phyloP scores from a whole-genome alignment of 2,329 filamentous ascomycete species.

The Juglanconis sp. region DNA sequence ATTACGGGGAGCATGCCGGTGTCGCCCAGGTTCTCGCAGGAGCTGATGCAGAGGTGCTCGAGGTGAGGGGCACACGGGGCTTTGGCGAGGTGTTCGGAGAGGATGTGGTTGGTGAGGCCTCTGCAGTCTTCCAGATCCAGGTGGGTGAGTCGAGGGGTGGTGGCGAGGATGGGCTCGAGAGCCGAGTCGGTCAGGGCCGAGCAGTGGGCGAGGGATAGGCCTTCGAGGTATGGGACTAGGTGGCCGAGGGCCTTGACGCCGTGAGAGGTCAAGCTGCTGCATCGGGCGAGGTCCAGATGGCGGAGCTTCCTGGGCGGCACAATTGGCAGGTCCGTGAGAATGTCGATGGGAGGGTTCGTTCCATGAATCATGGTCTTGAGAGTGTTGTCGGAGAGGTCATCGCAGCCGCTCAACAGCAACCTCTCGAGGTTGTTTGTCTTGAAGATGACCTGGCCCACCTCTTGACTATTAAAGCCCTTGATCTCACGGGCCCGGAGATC shows the following conservation, averaged over 20 bases:
- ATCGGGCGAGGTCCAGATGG: conserved; percentile 82
- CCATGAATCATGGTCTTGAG: conserved; percentile 75
- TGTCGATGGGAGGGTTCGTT: conserved; percentile 71
- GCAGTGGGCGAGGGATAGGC: conserved; percentile 78
- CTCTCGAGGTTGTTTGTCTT: conserved; percentile 76
- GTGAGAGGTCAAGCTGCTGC: conserved; percentile 66
- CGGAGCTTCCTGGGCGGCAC: conserved; percentile 76
- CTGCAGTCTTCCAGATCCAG: conserved; percentile 86
- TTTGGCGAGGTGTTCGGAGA: conserved; percentile 70
- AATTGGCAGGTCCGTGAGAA: conserved; percentile 71
- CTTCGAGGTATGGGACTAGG: conserved; percentile 75
- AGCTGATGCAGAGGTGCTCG: conserved; percentile 81
- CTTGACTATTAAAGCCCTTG: conserved; percentile 70
- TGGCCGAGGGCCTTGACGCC: conserved; percentile 71
- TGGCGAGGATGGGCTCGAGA: conserved; percentile 69
- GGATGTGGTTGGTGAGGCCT: conserved; percentile 69
- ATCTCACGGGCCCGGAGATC: conserved; percentile 84
- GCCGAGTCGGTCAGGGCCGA: conserved; percentile 69
- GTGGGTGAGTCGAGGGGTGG: conserved; percentile 74
- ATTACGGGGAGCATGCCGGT: conserved; percentile 79
- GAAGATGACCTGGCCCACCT: conserved; percentile 73
- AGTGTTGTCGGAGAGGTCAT: conserved; percentile 71
- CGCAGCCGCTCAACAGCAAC: conserved; percentile 77
- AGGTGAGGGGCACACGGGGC: conserved; percentile 70
- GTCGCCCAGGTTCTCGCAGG: conserved; percentile 84